Evolutionary conservation across 495 filamentous ascomycete species (phyloP), one percentile per base, ranked within the genome.

Genomic region (Neurospora tetraspora): DNA sequence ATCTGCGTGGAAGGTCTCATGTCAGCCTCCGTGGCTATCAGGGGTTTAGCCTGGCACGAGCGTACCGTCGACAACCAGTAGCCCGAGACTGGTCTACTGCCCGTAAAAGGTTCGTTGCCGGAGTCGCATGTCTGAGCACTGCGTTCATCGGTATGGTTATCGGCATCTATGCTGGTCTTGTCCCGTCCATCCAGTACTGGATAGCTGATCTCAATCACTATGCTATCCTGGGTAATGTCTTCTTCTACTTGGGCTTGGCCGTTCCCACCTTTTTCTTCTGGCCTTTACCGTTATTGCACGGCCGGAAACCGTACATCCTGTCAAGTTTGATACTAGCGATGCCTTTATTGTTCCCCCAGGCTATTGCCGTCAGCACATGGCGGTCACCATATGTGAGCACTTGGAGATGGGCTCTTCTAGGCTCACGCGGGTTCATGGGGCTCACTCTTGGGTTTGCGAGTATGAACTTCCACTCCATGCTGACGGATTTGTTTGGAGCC

Each of bases 201-300:
- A 86, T 94, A 70, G 88, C 86, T 43, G 89, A 92, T 74, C 85
- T 88, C 73, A 73, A 87, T 69, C 88, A 92, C 74, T 86, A 88
- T 71, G 85, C 88, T 8, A 91, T 92, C 40, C 82, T 92, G 12
- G 92, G 92, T 20, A 93, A 93, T 77, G 87, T 91, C n/a, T 83
- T 88, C 23, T 85, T 93, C 71, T 93, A 90, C 74, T 75, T 90
- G 37, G 90, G 91, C 14, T 82, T 93, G 53, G 89, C 90, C 0
- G 81, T 93, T 39, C 85, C 91, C 2, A 92, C 88, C 3, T 84
- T 91, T 39, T 76, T 92, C 38, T 88, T 88, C 76, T 94, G 91
- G 91, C 91, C 92, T 2, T 80, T 94, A 9, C 89, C 92, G 10
- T 80, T 94, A n/a, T 84, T 94, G 2, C 91, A 93, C 78, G 91